Base-by-base conservation (phyloP, 176 grass and related monocot genomes). In the Rhynchospora breviuscula region DNA sequence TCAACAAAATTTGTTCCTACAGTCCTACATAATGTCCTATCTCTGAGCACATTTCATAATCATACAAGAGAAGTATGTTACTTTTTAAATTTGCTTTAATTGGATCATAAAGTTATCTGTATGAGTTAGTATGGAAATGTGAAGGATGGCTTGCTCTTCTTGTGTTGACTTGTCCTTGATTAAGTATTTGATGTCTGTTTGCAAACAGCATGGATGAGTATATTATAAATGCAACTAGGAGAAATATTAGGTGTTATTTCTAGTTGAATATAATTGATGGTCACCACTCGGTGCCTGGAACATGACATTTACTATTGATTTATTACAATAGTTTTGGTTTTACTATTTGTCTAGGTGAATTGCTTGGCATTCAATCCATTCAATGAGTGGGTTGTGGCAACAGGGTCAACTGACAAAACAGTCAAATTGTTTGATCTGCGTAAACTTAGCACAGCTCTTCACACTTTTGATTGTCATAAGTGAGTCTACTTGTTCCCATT, bases 361-460 rank as follows among this genome's bases (percentile, higher is more conserved):
- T 99, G 96, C 72, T 84, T 99, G 53, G 89, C 96, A 71, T 99
- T 99, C 87, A 99, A 99, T 80, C 96, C 96, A 9, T 99, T 99
- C 79, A 99, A 99, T 79, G 93, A 99, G 80, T 99, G 96, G 96
- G 86, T 99, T 84, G 93, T 99, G 64, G 93, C 96, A 85, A 99
- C 96, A 65, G 96, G 93, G 85, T 99, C 96, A 72, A 92, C 93
- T 9, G 93, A 99, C 73, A 99, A 99, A 83, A 95, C 93, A 69
- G 96, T 99, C 26, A 99, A 95, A 83, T 92, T 99, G 83, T 99
- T 95, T 86, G 96, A 99, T 79, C 89, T 99, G 85, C 90, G 96
- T 19, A 99, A 93, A 88, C 86, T 99, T 14, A 90, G 86, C 82
- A 89, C 83, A 71, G 61, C 91, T 54, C 71, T 99, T 18, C 91